Evolutionary conservation across 768 basidiomycete species (phyloP).

Genomic region (Tylopilus sp.): DNA sequence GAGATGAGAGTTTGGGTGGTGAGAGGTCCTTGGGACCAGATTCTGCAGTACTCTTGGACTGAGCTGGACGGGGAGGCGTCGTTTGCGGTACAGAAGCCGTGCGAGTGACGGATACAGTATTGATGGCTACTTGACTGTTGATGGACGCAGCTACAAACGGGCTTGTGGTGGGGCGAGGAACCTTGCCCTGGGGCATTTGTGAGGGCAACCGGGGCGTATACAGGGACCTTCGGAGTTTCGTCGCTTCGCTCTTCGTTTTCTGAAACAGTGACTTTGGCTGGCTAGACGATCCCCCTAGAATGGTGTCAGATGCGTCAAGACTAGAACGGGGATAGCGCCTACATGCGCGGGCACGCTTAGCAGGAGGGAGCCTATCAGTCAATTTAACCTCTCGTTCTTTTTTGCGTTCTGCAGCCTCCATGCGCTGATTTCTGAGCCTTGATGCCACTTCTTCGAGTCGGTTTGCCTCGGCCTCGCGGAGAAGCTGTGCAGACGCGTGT

Average conservation of each 20-base stretch:
- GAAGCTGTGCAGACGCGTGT: slow-evolving; percentile 37
- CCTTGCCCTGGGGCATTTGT: slow-evolving; percentile 47
- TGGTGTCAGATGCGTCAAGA: slow-evolving; percentile 12
- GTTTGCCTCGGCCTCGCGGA: slow-evolving; percentile 57
- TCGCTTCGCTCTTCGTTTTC: slow-evolving; percentile 70
- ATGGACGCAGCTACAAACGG: slow-evolving; percentile 34
- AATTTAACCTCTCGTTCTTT: slow-evolving; percentile 73
- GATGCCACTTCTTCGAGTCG: slow-evolving; percentile 61
- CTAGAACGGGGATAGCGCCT: slow-evolving; percentile 23
- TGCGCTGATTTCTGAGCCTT: slow-evolving; percentile 62
- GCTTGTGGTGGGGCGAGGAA: slow-evolving; percentile 35
- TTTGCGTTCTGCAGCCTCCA: slow-evolving; percentile 71
- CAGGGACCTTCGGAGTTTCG: slow-evolving; percentile 60
- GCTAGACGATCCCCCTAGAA: slow-evolving; percentile 36
- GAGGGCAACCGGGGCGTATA: slow-evolving; percentile 52
- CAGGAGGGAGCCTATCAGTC: slow-evolving; percentile 64
- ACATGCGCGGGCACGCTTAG: slow-evolving; percentile 64
- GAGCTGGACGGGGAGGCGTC: slow-evolving; percentile 30
- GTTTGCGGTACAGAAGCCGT: slow-evolving; percentile 10
- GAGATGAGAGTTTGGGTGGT: slow-evolving; percentile 11
- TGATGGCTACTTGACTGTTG: slow-evolving; percentile 49
- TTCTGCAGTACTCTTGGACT: slow-evolving; percentile 19
- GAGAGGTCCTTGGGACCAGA: slow-evolving; percentile 27
- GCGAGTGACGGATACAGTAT: slow-evolving; percentile 43
- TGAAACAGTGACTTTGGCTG: slow-evolving; percentile 71